Evolutionary conservation across 352 stramenopile genomes (phyloP).

Genomic region (Globisporangium irregulare): DNA sequence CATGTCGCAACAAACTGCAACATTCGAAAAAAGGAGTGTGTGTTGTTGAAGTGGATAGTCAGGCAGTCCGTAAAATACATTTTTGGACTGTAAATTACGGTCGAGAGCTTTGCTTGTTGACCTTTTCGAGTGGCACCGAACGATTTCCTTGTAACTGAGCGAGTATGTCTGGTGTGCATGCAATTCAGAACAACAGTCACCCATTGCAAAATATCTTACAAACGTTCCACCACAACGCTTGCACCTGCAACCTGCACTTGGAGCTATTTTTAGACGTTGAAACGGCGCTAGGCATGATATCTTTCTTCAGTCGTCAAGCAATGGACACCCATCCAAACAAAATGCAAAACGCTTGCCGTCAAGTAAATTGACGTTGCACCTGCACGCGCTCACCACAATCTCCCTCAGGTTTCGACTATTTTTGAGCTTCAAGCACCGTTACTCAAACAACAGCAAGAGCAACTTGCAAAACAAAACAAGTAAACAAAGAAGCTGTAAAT

Average conservation of each 20-base stretch:
- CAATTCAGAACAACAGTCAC: background rate
- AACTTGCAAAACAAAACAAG: background rate
- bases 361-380: too few species aligned
- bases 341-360: too few species aligned
- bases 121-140: too few species aligned
- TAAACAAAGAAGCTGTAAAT: background rate
- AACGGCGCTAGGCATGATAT: background rate
- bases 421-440: too few species aligned
- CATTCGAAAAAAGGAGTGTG: constrained; percentile 4
- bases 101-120: too few species aligned
- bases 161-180: background rate
- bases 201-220: background rate
- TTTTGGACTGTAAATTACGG: too few species aligned
- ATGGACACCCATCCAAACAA: too few species aligned
- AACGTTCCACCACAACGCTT: background rate
- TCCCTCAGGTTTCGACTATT: too few species aligned
- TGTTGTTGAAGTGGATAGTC: constrained; percentile 9
- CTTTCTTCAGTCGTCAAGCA: background rate
- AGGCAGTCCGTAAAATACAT: background rate
- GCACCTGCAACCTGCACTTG: background rate
- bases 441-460: too few species aligned
- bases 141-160: background rate
- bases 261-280: background rate
- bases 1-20: constrained; percentile 6
- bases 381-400: too few species aligned